These are phyloP conservation scores for Glebionis coronaria DNA, from an alignment of 129 eudicot genomes.

Conservation along the genomic window DNA sequence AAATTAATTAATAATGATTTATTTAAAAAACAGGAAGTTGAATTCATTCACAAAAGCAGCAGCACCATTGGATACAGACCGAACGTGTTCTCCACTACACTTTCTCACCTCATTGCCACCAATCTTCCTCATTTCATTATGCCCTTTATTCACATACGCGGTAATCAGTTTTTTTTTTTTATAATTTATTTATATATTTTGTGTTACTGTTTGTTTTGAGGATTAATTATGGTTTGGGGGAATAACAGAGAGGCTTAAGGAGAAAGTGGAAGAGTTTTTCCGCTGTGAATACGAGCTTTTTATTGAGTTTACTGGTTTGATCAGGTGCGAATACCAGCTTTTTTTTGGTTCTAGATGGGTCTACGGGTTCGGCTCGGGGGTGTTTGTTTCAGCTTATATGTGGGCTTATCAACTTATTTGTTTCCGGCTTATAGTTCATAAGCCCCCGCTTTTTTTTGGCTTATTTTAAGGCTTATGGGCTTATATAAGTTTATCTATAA, in stretches of 20 bases:
- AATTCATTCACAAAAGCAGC: conserved; percentile 88
- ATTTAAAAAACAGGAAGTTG: conserved; percentile 54
- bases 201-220: not conserved
- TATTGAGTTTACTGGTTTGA: conserved; percentile 90
- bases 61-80: conserved; percentile 84
- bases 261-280: conserved; percentile 77
- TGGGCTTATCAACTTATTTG: too few species aligned
- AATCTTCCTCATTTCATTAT: conserved; percentile 70
- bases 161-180: too few species aligned
- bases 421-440: too few species aligned
- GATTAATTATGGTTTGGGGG: not conserved
- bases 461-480: too few species aligned
- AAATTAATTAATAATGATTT: too few species aligned
- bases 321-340: too few species aligned
- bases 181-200: not conserved
- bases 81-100: conserved; percentile 85
- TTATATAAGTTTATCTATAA: too few species aligned
- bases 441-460: too few species aligned
- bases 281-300: conserved; percentile 78
- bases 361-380: too few species aligned
- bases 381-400: too few species aligned
- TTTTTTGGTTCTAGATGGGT: too few species aligned
- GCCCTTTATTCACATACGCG: conserved; percentile 78
- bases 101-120: conserved; percentile 94
- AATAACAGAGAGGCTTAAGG: conserved; percentile 69